Base-by-base conservation (phyloP, 2,329 filamentous ascomycete genomes). In the Myriosclerotinia duriaeana region DNA sequence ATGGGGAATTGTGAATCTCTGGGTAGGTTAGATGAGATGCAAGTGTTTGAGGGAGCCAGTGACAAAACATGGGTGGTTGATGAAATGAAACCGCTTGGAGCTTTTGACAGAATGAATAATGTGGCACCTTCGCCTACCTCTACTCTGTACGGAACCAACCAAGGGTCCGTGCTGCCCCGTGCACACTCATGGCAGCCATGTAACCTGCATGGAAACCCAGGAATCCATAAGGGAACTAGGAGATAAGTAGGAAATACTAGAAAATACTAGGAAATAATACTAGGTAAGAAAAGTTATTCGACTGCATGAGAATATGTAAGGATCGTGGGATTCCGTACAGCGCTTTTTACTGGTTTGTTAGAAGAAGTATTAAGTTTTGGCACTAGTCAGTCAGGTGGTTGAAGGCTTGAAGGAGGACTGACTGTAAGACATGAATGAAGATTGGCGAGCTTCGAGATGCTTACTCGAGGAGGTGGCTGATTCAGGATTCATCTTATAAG, bases 51-150 rank as follows among this genome's bases (percentile, higher is more conserved):
- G 34, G 58, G 58, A 38, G 38, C n/a, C 40, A 30, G 54, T 50
- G 40, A 63, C 34, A 66, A 53, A 61, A 61, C 64, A 66, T 61
- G 64, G 64, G 48, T 66, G 60, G 52, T 54, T 61, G 30, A 40
- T 55, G 64, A 53, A 71, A 69, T 71, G 70, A 71, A 71, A 72
- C 70, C 70, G 71, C 71, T 70, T 69, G 64, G 66, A 66, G 63
- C 63, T 64, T 67, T 38, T 61, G 67, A 64, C 61, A 67, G 65
- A 63, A 26, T 26, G n/a, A 26, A 53, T 60, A 66, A 34, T 34
- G 30, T 34, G 30, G 53, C 58, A 65, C 64, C 58, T n/a, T 61
- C 34, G 55, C 64, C 61, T 48, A 44, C 20, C 38, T 36, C 26
- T n/a, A 44, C 30, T 34, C 38, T 36, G 12, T n/a, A 44, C 17